These are phyloP conservation scores for Candida glaebosa DNA, from an alignment of 805 yeast species.

Conservation along the genomic window DNA sequence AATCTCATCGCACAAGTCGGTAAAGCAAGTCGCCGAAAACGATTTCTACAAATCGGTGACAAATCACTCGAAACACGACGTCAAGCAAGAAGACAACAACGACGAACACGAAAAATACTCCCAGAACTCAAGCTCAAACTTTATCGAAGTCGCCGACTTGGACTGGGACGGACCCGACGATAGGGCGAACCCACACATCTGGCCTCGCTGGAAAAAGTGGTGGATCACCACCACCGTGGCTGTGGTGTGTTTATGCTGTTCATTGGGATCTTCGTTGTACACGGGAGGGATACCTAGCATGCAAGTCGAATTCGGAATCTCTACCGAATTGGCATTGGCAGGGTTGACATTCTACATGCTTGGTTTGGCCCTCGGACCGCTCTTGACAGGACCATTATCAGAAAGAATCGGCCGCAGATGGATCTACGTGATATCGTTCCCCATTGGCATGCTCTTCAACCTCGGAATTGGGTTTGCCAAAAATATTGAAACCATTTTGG, in stretches of 20 bases:
- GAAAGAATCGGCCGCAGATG: conserved; percentile 67
- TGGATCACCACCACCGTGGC: conserved; percentile 62
- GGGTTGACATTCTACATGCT: conserved; percentile 69
- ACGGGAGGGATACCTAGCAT: conserved; percentile 63
- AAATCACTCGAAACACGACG: conserved; percentile 5
- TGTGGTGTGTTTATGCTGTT: conserved; percentile 59
- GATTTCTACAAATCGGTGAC: conserved; percentile 10
- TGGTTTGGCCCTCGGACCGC: conserved; percentile 72
- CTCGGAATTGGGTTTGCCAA: conserved; percentile 70
- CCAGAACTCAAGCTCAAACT: conserved; percentile 3
- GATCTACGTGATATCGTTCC: conserved; percentile 57
- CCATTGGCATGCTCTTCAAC: conserved; percentile 64
- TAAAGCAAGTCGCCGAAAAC: conserved; percentile 16
- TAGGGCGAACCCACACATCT: conserved; percentile 62
- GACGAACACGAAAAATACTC: background rate
- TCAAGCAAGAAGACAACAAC: conserved; percentile 3
- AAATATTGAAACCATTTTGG: conserved; percentile 58
- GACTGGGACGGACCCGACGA: conserved; percentile 65
- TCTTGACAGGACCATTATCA: conserved; percentile 67
- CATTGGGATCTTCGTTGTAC: conserved; percentile 72
- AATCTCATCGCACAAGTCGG: conserved; percentile 14
- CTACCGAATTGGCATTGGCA: conserved; percentile 58
- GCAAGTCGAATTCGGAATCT: conserved; percentile 43
- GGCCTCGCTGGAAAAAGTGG: conserved; percentile 68
- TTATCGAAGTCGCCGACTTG: conserved; percentile 19